Evolutionary conservation across 495 filamentous ascomycete species (phyloP).

Genomic region (Talaromyces nanjingensis): DNA sequence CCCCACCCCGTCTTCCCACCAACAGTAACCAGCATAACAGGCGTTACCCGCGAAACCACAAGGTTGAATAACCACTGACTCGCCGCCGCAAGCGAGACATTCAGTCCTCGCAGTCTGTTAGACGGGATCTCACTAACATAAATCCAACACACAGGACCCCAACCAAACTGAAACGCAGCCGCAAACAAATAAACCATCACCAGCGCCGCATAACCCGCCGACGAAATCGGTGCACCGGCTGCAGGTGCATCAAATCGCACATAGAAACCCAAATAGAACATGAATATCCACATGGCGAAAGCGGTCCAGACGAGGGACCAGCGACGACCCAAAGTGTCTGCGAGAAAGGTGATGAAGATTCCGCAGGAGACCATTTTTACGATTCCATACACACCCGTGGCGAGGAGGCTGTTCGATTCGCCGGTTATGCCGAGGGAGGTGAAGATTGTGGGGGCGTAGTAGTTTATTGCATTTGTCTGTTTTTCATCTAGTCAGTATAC

Average conservation of each 20-base stretch:
- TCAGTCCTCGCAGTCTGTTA: slow-evolving; percentile 57
- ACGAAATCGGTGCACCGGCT: slow-evolving; percentile 39
- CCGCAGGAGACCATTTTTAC: slow-evolving; percentile 51
- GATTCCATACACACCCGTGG: slow-evolving; percentile 48
- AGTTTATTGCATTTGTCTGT: slow-evolving; percentile 56
- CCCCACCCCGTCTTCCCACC: slow-evolving; percentile 31
- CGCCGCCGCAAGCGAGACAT: slow-evolving; percentile 61
- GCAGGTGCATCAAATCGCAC: slow-evolving; percentile 61
- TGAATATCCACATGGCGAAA: slow-evolving; percentile 60
- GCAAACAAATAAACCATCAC: slow-evolving; percentile 70
- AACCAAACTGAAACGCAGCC: slow-evolving; percentile 71
- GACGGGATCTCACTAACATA: slow-evolving; percentile 70
- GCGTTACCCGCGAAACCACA: slow-evolving; percentile 32
- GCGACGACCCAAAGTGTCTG: slow-evolving; percentile 64
- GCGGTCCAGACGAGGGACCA: slow-evolving; percentile 68
- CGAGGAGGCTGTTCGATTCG: slow-evolving; percentile 41
- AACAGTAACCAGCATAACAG: slow-evolving; percentile 46
- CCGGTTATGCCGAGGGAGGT: slow-evolving; percentile 40
- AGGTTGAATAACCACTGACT: slow-evolving; percentile 49
- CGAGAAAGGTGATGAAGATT: slow-evolving; percentile 61
- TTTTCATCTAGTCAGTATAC: neutral
- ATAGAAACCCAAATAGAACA: slow-evolving; percentile 79
- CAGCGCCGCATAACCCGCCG: slow-evolving; percentile 59
- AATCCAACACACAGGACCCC: slow-evolving; percentile 76
- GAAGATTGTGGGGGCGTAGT: slow-evolving; percentile 71